A percentile compares a stretch with the other conserved stretches of the same genome.
phyloP scores from a whole-genome alignment of 2,329 filamentous ascomycete species.

The Blastomyces emzantsi region DNA sequence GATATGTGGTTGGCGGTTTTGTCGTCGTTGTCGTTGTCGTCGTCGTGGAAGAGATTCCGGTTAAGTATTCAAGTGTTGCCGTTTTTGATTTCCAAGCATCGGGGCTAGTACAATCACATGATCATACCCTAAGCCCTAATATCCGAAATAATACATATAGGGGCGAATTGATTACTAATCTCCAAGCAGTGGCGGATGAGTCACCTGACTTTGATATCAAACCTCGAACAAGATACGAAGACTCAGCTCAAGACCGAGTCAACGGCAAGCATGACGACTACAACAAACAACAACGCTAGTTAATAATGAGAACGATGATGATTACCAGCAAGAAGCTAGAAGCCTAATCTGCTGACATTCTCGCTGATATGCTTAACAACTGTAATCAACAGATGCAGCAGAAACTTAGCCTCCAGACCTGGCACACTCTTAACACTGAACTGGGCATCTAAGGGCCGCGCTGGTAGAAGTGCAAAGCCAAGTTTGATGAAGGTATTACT shows the following conservation, averaged over 20 bases:
- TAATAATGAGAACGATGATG: not conserved
- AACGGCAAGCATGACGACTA: no score
- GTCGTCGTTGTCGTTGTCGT: constrained; percentile 30
- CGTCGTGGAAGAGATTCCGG: constrained; percentile 5
- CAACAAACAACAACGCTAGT: not conserved
- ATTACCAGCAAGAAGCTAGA: not conserved
- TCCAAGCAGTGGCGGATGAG: not conserved
- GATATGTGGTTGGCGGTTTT: constrained; percentile 33
- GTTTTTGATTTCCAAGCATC: constrained; percentile 30
- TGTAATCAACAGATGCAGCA: not conserved
- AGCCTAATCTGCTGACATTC: not conserved
- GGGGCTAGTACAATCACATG: constrained; percentile 25
- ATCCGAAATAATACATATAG: constrained; percentile 3
- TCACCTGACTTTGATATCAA: constrained; percentile 3
- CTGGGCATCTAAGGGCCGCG: not conserved
- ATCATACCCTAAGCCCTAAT: constrained; percentile 37
- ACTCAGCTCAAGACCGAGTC: no score
- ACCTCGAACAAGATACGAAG: not conserved
- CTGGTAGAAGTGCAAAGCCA: no score
- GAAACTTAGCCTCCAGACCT: not conserved
- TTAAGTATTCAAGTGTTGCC: constrained; percentile 7
- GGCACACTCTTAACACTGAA: not conserved
- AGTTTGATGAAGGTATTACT: not conserved
- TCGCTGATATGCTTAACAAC: not conserved
- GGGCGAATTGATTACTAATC: constrained; percentile 5